A percentile compares a stretch with the other conserved stretches of the same genome.
phyloP scores from a whole-genome alignment of 73 alveolate species.

The Durusdinium trenchii region DNA sequence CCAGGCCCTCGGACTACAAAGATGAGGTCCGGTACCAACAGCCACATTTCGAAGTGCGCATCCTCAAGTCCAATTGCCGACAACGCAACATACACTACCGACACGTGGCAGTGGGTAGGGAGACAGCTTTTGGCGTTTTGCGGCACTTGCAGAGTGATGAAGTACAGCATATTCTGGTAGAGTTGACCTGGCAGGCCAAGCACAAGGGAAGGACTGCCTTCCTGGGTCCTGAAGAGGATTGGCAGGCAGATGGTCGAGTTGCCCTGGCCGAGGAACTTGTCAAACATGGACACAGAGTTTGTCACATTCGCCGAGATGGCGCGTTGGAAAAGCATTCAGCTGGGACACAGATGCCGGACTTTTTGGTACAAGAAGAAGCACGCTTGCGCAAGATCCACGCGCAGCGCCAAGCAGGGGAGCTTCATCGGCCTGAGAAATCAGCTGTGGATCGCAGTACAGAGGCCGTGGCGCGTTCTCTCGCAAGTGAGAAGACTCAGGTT shows the following conservation, averaged over 20 bases:
- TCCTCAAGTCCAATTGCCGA: constrained; percentile 74
- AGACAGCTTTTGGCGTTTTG: constrained; percentile 70
- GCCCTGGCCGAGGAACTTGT: constrained; percentile 88
- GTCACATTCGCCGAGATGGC: constrained; percentile 64
- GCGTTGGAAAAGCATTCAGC: constrained; percentile 45
- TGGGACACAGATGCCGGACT: constrained; percentile 68
- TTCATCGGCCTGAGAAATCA: constrained; percentile 59
- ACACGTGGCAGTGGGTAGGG: constrained; percentile 86
- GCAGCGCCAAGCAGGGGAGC: constrained; percentile 88
- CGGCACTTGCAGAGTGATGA: constrained; percentile 92
- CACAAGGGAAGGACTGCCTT: constrained; percentile 57
- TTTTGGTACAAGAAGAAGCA: constrained; percentile 71
- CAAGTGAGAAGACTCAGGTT: constrained; percentile 62
- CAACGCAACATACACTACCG: constrained; percentile 92
- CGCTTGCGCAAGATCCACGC: constrained; percentile 80
- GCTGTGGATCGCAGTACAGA: constrained; percentile 85
- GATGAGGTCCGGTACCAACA: constrained; percentile 80
- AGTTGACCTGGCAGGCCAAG: constrained; percentile 91
- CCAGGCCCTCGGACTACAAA: constrained; percentile 94
- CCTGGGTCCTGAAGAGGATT: constrained; percentile 80
- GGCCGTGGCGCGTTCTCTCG: constrained; percentile 80
- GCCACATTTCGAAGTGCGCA: constrained; percentile 78
- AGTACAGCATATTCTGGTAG: constrained; percentile 91
- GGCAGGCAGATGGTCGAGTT: constrained; percentile 71
- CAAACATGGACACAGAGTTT: constrained; percentile 61